A percentile compares a stretch with the other conserved stretches of the same genome.
Evolutionary conservation across 805 yeast genomes (phyloP).

Genomic region (Ogataea nakhonphanomensis): DNA sequence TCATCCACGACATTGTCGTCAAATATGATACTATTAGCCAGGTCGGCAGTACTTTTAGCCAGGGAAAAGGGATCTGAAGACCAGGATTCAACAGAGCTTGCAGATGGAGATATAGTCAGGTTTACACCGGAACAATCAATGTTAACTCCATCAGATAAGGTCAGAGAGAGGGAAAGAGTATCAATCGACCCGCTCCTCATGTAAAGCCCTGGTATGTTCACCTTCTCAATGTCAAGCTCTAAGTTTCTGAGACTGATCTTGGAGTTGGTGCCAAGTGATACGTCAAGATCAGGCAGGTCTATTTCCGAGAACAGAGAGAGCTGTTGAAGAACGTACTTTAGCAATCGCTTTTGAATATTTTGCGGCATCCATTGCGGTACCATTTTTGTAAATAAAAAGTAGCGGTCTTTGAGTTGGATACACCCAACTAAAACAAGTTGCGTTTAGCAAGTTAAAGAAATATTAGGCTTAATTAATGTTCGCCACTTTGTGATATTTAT

Average conservation of each 20-base stretch:
- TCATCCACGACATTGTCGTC: constrained; percentile 39
- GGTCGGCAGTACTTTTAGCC: constrained; percentile 70
- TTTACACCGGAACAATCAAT: constrained; percentile 56
- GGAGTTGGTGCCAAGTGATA: constrained; percentile 60
- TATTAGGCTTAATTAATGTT: background rate
- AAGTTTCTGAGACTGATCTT: constrained; percentile 56
- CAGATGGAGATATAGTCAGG: constrained; percentile 40
- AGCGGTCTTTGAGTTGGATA: no score
- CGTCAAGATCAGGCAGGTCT: constrained; percentile 77
- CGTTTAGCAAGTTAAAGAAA: background rate
- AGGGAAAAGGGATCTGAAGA: constrained; percentile 43
- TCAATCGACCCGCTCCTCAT: constrained; percentile 60
- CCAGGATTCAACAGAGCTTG: constrained; percentile 25
- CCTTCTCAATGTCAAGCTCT: constrained; percentile 66
- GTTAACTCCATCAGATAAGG: constrained; percentile 68
- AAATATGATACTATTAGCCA: constrained; percentile 58
- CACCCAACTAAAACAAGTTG: background rate
- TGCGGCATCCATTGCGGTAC: constrained; percentile 71
- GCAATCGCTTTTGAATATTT: constrained; percentile 75
- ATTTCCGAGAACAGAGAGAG: constrained; percentile 71
- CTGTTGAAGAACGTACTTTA: constrained; percentile 77
- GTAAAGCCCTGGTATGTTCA: constrained; percentile 60
- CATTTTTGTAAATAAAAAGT: constrained; percentile 12
- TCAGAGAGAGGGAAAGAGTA: constrained; percentile 53
- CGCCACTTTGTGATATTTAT: constrained; percentile 7